phyloP scores from a whole-genome alignment of 2,329 filamentous ascomycete genomes.

The Venturia aucupariae region DNA sequence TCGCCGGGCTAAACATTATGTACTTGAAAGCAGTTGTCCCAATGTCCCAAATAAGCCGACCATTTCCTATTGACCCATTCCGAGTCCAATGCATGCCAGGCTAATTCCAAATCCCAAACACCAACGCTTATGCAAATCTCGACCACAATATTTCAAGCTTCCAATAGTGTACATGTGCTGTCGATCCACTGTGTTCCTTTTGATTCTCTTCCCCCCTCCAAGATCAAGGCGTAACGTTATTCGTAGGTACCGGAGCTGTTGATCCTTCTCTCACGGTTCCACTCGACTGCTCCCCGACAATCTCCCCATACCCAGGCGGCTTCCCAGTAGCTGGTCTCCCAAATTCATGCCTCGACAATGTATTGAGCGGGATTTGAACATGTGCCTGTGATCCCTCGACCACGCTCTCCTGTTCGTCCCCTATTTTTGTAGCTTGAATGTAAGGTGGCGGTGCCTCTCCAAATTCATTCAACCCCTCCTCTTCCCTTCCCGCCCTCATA shows the following conservation, averaged over 20 bases:
- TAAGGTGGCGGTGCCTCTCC: conserved; percentile 60
- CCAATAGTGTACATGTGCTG: neutral
- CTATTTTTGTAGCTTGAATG: conserved; percentile 20
- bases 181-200: neutral
- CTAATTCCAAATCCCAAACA: conserved; percentile 1
- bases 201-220: neutral
- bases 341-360: conserved; percentile 5
- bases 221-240: neutral
- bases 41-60: neutral
- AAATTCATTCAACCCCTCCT: conserved; percentile 54
- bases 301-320: conserved; percentile 8
- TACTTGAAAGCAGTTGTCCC: neutral
- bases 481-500: conserved; percentile 16
- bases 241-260: neutral
- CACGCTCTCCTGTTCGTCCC: neutral
- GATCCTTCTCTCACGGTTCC: neutral
- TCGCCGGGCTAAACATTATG: neutral
- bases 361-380: conserved; percentile 2
- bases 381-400: neutral
- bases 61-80: neutral
- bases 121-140: conserved; percentile 10
- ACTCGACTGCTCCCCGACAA: neutral
- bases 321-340: neutral
- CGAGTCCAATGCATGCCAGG: neutral
- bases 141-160: neutral